Conservation (phyloP, 2,329 filamentous ascomycete species). For the Paraphoma chrysanthemicola region DNA sequence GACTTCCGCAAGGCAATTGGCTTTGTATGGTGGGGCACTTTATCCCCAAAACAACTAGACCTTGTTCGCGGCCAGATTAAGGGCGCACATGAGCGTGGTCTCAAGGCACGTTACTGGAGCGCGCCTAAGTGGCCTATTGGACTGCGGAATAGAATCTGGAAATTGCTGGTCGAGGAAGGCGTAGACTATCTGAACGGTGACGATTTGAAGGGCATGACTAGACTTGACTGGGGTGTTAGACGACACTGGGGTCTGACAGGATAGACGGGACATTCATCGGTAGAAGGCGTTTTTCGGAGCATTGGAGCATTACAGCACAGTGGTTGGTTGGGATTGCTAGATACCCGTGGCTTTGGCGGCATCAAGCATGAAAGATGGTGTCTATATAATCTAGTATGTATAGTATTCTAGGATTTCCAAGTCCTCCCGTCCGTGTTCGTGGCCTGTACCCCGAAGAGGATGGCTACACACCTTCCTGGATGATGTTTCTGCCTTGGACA, state of each 20-base stretch:
- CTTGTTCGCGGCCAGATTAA: slow-evolving; percentile 60
- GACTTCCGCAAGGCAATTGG: slow-evolving; percentile 65
- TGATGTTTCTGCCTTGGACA: too few relatives aligned
- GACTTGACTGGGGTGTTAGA: slow-evolving; percentile 54
- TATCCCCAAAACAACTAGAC: slow-evolving; percentile 56
- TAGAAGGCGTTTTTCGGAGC: neutral
- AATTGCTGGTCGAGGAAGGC: slow-evolving; percentile 59
- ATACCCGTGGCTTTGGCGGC: neutral
- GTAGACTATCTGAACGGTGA: slow-evolving; percentile 66
- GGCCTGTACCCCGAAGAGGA: too few relatives aligned
- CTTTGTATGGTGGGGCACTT: slow-evolving; percentile 53
- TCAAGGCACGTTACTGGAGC: slow-evolving; percentile 65
- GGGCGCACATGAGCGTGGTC: slow-evolving; percentile 58
- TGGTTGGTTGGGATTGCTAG: neutral
- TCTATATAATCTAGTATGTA: too few relatives aligned
- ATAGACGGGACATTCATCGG: slow-evolving; percentile 1
- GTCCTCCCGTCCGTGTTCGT: too few relatives aligned
- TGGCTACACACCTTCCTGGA: too few relatives aligned
- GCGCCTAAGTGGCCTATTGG: slow-evolving; percentile 63
- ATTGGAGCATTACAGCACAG: neutral
- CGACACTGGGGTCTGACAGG: slow-evolving; percentile 33
- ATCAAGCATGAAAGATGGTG: neutral
- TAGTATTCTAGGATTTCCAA: too few relatives aligned
- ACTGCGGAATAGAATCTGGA: slow-evolving; percentile 63
- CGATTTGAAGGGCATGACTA: slow-evolving; percentile 59